Evolutionary conservation across 371 early-diverging fungal genomes (phyloP).

Genomic region (Funneliformis caledonium): DNA sequence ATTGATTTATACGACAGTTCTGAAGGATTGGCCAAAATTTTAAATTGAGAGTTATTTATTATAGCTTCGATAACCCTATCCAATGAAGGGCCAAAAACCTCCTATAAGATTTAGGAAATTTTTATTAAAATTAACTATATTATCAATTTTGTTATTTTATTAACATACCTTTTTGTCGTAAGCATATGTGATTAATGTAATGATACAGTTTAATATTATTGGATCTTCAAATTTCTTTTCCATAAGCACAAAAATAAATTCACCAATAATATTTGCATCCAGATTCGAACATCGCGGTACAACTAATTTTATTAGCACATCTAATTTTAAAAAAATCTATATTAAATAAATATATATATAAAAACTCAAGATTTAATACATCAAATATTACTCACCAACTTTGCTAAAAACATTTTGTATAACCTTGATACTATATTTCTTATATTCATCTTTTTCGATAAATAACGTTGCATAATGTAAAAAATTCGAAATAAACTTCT

Average conservation of each 20-base stretch:
- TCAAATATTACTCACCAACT: background rate
- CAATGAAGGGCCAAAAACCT: slow-evolving; percentile 22
- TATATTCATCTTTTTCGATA: slow-evolving; percentile 31
- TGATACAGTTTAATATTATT: slow-evolving; percentile 49
- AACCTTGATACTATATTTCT: background rate
- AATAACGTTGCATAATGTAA: slow-evolving; percentile 34
- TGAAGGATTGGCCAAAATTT: background rate
- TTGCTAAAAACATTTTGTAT: background rate
- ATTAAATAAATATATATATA: background rate
- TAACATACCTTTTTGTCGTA: slow-evolving; percentile 44
- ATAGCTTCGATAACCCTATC: slow-evolving; percentile 33
- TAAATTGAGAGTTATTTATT: slow-evolving; percentile 31
- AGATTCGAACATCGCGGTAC: slow-evolving; percentile 33
- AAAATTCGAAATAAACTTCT: slow-evolving; percentile 30
- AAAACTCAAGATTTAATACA: background rate
- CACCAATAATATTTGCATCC: slow-evolving; percentile 51
- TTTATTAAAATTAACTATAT: background rate
- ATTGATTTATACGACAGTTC: background rate
- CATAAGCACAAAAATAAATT: slow-evolving; percentile 51
- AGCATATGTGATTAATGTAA: slow-evolving; percentile 42
- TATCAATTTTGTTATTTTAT: background rate
- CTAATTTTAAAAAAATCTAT: background rate
- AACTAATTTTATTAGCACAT: background rate
- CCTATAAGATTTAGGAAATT: background rate
- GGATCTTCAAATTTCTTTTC: slow-evolving; percentile 52